Conservation (phyloP, 768 basidiomycete genomes). For the Steccherinum ochraceum region DNA sequence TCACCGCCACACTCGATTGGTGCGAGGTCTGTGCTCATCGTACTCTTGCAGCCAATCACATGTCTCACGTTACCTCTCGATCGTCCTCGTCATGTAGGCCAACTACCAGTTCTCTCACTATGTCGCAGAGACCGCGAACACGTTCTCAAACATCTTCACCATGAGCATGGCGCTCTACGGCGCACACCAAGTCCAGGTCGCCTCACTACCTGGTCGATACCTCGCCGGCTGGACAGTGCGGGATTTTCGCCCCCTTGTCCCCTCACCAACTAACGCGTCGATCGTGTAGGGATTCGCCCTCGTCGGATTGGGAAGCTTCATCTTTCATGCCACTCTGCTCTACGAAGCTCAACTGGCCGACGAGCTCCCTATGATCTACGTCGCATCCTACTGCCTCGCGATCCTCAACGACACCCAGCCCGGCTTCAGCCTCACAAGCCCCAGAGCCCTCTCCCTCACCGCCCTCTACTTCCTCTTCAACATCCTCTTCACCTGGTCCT, state of each 20-base stretch:
- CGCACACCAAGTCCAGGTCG: slow-evolving; percentile 18
- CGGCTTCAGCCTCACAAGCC: slow-evolving; percentile 37
- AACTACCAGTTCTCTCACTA: slow-evolving; percentile 78
- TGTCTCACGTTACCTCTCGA: neutral
- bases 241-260: neutral
- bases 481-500: slow-evolving; percentile 60
- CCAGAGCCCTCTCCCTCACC: slow-evolving; percentile 34
- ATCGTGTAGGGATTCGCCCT: slow-evolving; percentile 53
- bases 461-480: slow-evolving; percentile 41
- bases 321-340: slow-evolving; percentile 72
- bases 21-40: slow-evolving; percentile 48
- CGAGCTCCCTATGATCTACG: slow-evolving; percentile 79
- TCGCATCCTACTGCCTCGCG: slow-evolving; percentile 54
- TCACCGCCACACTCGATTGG: slow-evolving; percentile 70
- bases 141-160: slow-evolving; percentile 54
- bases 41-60: slow-evolving; percentile 8
- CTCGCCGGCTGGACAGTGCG: slow-evolving; percentile 25
- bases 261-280: neutral
- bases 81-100: slow-evolving; percentile 31
- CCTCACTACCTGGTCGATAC: slow-evolving; percentile 32
- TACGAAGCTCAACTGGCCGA: slow-evolving; percentile 78
- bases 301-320: slow-evolving; percentile 71
- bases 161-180: slow-evolving; percentile 39
- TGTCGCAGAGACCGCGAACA: slow-evolving; percentile 72
- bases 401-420: slow-evolving; percentile 52